A percentile compares a stretch with the other conserved stretches of the same genome.
phyloP scores from a whole-genome alignment of 2,329 filamentous ascomycete species.

The Penicillium sp. region DNA sequence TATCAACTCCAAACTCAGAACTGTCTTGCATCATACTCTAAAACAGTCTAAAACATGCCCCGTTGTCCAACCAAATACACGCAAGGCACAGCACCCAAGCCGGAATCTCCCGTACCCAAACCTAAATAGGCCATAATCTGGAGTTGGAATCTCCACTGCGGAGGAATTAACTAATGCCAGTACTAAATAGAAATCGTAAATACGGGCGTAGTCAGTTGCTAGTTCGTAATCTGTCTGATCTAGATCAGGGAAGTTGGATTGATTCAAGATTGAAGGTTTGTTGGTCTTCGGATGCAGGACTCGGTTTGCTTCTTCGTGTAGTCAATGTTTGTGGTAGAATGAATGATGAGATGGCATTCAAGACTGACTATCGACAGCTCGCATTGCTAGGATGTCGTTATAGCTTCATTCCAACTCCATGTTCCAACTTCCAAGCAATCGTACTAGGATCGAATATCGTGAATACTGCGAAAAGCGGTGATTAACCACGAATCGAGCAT shows the following conservation, averaged over 20 bases:
- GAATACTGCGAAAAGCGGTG: not conserved
- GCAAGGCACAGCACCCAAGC: slow-evolving; percentile 11
- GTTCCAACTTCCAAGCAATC: too few relatives aligned
- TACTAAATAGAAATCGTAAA: not conserved
- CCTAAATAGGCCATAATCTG: not conserved
- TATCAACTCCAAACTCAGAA: not conserved
- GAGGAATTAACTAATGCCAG: not conserved
- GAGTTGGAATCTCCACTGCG: not conserved
- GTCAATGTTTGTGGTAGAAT: too few relatives aligned
- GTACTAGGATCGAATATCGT: too few relatives aligned
- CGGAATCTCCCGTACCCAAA: not conserved
- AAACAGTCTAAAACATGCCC: too few relatives aligned
- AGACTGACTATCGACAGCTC: too few relatives aligned
- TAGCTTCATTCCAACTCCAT: too few relatives aligned
- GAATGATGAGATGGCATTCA: too few relatives aligned
- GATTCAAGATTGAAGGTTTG: not conserved
- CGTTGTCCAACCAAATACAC: not conserved
- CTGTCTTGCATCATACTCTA: too few relatives aligned
- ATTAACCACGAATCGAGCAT: not conserved
- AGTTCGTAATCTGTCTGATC: not conserved
- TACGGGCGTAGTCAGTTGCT: not conserved
- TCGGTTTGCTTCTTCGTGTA: too few relatives aligned
- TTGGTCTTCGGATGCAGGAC: too few relatives aligned
- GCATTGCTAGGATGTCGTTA: too few relatives aligned
- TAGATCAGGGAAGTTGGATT: not conserved